phyloP scores from a whole-genome alignment of 352 stramenopile species.

The Globisporangium takayamanum region DNA sequence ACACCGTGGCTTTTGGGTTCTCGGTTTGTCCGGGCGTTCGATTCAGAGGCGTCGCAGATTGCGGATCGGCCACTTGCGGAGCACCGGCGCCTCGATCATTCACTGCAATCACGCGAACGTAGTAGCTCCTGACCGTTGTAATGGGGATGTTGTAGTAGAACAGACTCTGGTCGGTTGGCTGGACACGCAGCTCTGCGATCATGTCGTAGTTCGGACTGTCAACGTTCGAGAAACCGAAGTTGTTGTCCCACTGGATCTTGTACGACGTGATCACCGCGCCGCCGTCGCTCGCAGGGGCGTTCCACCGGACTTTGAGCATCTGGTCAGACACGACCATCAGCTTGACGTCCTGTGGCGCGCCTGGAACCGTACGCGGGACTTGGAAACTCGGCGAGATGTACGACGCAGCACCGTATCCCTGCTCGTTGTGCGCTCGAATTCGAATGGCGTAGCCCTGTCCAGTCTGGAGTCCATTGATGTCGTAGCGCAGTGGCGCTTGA shows the following conservation, averaged over 20 bases:
- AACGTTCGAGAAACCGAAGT: conserved; percentile 61
- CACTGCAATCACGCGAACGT: conserved; percentile 86
- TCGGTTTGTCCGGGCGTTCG: conserved; percentile 72
- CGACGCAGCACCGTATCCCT: conserved; percentile 49
- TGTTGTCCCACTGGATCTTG: conserved; percentile 90
- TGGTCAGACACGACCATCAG: conserved; percentile 57
- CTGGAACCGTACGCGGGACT: conserved; percentile 41
- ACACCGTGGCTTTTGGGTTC: conserved; percentile 49
- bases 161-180: conserved; percentile 26
- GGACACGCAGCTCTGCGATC: conserved; percentile 33
- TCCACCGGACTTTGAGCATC: conserved; percentile 80
- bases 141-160: conserved; percentile 93
- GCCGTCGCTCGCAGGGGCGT: conserved; percentile 45
- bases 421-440: conserved; percentile 50
- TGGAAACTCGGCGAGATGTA: conserved; percentile 49
- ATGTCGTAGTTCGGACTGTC: conserved; percentile 62
- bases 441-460: conserved; percentile 55
- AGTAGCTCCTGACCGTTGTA: conserved; percentile 55
- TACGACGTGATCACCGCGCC: conserved; percentile 83
- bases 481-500: conserved; percentile 21
- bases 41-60: conserved; percentile 48
- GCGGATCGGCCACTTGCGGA: conserved; percentile 34
- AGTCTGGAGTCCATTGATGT: conserved; percentile 44
- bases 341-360: conserved; percentile 26
- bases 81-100: conserved; percentile 87